phyloP scores from a whole-genome alignment of 1,139 yeast genomes.

The Yamadazyma diospyri region DNA sequence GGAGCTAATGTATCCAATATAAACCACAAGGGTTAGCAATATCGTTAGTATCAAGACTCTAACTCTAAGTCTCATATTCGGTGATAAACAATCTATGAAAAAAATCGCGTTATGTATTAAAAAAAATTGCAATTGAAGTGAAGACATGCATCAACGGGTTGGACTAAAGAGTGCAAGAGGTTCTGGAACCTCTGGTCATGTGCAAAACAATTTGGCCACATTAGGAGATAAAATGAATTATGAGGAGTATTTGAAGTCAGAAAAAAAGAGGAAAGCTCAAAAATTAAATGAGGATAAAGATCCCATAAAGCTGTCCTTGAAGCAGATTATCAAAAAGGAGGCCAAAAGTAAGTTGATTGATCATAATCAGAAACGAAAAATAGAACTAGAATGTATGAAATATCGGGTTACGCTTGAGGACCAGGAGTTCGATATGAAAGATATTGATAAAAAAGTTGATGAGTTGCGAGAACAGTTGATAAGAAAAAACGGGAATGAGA shows the following conservation, averaged over 20 bases:
- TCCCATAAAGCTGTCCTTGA: conserved; percentile 12
- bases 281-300: conserved; percentile 17
- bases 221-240: conserved; percentile 11
- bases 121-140: too few relatives aligned
- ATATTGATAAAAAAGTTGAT: conserved; percentile 15
- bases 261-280: conserved; percentile 20
- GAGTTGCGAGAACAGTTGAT: conserved; percentile 4
- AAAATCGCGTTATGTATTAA: too few relatives aligned
- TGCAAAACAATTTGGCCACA: conserved; percentile 49
- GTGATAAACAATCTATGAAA: neutral
- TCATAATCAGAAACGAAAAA: conserved; percentile 46
- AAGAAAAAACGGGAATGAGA: too few relatives aligned
- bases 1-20: conserved; percentile 6
- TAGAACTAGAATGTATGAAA: conserved; percentile 56
- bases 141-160: conserved; percentile 43
- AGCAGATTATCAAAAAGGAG: conserved; percentile 13
- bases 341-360: conserved; percentile 29
- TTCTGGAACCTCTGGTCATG: conserved; percentile 68
- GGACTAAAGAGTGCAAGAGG: conserved; percentile 51
- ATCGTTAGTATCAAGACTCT: conserved; percentile 6
- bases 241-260: conserved; percentile 10
- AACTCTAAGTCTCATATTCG: conserved; percentile 8
- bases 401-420: conserved; percentile 57
- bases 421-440: conserved; percentile 28
- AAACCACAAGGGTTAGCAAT: conserved; percentile 2